Evolutionary conservation across 768 basidiomycete species (phyloP), one percentile per base, ranked within the genome.

Genomic region (Dioszegia crocea): DNA sequence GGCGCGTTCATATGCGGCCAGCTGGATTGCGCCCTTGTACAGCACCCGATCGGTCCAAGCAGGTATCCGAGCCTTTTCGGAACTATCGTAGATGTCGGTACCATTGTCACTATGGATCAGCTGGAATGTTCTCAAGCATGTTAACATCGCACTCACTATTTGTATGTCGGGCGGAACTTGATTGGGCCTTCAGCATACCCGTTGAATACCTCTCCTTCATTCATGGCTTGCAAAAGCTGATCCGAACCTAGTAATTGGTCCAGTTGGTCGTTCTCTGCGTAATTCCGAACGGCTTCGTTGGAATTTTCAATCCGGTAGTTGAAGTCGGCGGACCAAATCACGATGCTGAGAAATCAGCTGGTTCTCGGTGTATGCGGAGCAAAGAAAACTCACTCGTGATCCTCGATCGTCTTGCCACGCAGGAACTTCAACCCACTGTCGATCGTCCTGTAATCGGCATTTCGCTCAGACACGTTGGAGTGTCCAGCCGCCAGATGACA

Each of bases 41-140:
- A 99, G 74, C 8, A 99, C 85, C n/a, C 96, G 89, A 80, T 99
- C 96, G 67, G 94, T 98, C 93, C 93, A 98, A 17, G 94, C 91
- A 4, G 96, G 96, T 71, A 96, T 87, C 24, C 96, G 84, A 83
- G 86, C 84, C 80, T 98, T 99, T 78, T 98, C 96, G 72, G 90
- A 89, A 14, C 90, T 88, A 75, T 99, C 96, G 74, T 97, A 99
- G 47, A 81, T 81, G 62, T 96, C 88, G 9, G 91, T 75, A 1
- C 78, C 77, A 47, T 76, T 76, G 60, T 79, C 79, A 60, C 76
- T 77, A 38, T 40, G 53, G 14, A 50, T 64, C 50, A 68, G 62
- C 46, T 40, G 30, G n/a, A n/a, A 31, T 29, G 21, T 51, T 19
- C n/a, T 16, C 27, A 6, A 8, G 33, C 11, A 11, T 2, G 21